phyloP scores from a whole-genome alignment of 2,329 filamentous ascomycete genomes.

The Alternaria atra region DNA sequence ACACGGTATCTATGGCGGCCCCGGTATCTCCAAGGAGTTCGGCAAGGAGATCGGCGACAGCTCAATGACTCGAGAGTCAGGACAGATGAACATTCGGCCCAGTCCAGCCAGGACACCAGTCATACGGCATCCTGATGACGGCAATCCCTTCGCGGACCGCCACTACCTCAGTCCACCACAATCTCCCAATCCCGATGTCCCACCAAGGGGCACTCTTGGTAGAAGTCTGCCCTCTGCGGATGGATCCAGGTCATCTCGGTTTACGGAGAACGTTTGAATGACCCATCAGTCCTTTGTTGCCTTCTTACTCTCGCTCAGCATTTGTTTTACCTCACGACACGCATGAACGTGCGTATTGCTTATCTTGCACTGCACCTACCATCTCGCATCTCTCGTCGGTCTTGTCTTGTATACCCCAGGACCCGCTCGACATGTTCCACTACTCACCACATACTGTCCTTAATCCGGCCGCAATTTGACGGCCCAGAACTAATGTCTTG shows the following conservation, averaged over 20 bases:
- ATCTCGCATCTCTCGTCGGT: conserved; percentile 17
- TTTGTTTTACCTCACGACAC: conserved; percentile 32
- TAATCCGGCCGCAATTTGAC: conserved; percentile 24
- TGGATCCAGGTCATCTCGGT: conserved; percentile 57
- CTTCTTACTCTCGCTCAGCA: conserved; percentile 37
- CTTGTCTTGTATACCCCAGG: conserved; percentile 34
- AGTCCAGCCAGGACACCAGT: conserved; percentile 72
- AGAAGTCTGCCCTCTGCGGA: conserved; percentile 57
- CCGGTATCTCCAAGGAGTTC: conserved; percentile 29
- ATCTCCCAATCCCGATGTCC: conserved; percentile 47
- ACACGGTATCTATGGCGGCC: conserved; percentile 52
- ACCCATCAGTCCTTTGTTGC: conserved; percentile 17
- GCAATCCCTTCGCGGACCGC: conserved; percentile 33
- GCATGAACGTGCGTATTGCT: conserved; percentile 37
- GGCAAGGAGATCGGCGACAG: conserved; percentile 42
- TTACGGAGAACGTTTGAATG: conserved; percentile 58
- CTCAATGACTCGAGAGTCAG: conserved; percentile 30
- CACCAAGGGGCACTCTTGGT: conserved; percentile 48
- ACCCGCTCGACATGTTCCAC: conserved; percentile 14
- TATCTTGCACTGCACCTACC: conserved; percentile 18
- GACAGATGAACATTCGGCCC: conserved; percentile 49
- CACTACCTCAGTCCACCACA: conserved; percentile 49
- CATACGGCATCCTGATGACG: conserved; percentile 57
- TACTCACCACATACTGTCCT: conserved; percentile 32
- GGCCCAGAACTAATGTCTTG: conserved; percentile 35